Conservation (phyloP, 345 rosid species). For the Eucalyptus marginata region DNA sequence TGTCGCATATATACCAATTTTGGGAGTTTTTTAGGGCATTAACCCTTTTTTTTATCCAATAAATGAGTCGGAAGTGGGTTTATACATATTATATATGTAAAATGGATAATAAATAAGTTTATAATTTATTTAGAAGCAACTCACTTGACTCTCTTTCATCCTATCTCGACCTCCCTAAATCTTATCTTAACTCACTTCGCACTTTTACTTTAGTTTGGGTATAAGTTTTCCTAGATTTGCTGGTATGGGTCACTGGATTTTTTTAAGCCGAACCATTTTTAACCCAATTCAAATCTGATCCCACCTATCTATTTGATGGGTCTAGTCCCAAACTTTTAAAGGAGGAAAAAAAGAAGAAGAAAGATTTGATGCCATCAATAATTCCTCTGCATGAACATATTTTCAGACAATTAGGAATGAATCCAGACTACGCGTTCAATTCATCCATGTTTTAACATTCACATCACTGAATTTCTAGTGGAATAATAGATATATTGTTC, state of each 20-base stretch:
- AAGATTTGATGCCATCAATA: not conserved
- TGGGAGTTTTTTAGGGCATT: too few relatives aligned
- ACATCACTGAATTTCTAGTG: not conserved
- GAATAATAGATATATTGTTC: not conserved
- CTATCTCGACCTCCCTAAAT: too few relatives aligned
- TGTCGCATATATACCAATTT: too few relatives aligned
- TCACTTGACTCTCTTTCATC: not conserved
- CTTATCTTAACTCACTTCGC: not conserved
- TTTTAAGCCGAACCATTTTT: too few relatives aligned
- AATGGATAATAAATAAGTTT: too few relatives aligned
- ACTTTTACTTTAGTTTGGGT: too few relatives aligned
- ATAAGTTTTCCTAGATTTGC: not conserved
- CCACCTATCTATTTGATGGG: not conserved
- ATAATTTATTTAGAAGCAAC: too few relatives aligned
- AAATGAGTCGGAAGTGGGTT: not conserved
- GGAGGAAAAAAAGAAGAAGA: not conserved
- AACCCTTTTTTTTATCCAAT: too few relatives aligned
- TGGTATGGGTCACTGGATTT: too few relatives aligned
- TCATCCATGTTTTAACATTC: not conserved
- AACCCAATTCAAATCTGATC: not conserved
- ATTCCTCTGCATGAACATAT: not conserved
- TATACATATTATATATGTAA: too few relatives aligned
- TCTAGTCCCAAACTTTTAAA: not conserved
- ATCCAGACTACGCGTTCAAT: not conserved
- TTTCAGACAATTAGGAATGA: not conserved